Base-by-base conservation (phyloP, 345 rosid genomes). In the Eucalyptus erythrocorys region DNA sequence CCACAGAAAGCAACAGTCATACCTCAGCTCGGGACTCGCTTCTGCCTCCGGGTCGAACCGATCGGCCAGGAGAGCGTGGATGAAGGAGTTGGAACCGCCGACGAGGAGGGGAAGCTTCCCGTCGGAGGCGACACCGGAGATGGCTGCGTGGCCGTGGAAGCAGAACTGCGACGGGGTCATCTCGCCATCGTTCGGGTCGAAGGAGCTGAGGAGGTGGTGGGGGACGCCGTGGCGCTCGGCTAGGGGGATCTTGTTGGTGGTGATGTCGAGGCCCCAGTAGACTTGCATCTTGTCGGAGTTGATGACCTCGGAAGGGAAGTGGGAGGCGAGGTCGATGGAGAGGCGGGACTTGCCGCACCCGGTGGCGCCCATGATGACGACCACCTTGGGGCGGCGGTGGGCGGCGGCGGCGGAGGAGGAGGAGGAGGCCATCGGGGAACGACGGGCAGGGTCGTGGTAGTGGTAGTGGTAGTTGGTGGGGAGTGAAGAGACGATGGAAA, bases 211-310 rank as follows among this genome's bases (percentile, higher is more conserved):
- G 6, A 98, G 91, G 80, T 95, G 98, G 92, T 98, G 99, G 14
- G 92, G 96, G 15, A 97, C 91, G 50, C 95, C 95, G 11, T 47
- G 92, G 51, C 98, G 94, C 8, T 97, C 96, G 6, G 15, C 89
- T 27, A 89, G 21, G 8, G 97, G 55, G 87, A 95, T 94, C 91
- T 96, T 96, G 90, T 97, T 97, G 90, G 99, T 98, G 87, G 97
- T 96, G 88, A 95, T 92, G 86, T 98, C 98, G 32, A 98, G 94
- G 7, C 98, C 98, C 0, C 68, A 32, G 92, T 95, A 97, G 50
- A 97, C 90, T 91, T 98, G 99, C 87, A 97, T 97, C 92, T 98
- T 97, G 89, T 98, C 98, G 17, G 97, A 88, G 95, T 98, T 98
- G 59, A 98, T 91, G 90, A 98, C 89, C 90, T 98, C 97, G 24